Base-by-base conservation (phyloP, 2,329 filamentous ascomycete genomes). In the Aulographum hederae region DNA sequence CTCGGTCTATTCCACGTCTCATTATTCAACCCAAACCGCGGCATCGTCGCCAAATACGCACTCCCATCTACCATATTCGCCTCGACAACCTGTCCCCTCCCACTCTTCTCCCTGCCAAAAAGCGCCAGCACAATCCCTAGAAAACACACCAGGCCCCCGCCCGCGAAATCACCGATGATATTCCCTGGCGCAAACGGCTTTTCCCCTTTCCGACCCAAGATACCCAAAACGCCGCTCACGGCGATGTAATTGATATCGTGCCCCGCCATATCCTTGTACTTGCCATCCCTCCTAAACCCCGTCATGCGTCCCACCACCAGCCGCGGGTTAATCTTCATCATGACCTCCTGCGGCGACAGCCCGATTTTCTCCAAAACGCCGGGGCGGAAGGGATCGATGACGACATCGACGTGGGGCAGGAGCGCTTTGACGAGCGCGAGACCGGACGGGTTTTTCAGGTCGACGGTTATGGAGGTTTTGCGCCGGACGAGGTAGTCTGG, bases 201-300 rank as follows among this genome's bases (percentile, higher is more conserved):
- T 46, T 75, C 68, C 12, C 63, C 66, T 18, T 60, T 58, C 1
- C 78, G 62, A 1, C 86, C 86, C 3, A 95, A 67, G 54, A 93
- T 61, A 1, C 67, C 65, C 18, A 95, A 56, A 1, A 78, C 75
- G 0, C 86, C 86, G 0, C 77, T 78, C 0, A 93, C 80, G 30
- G 85, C 81, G 26, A 95, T 75, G 54, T 95, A 95, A 49, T 95
- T 94, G 52, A 94, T 93, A 50, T 94, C 85, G 49, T 94, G 85
- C 4, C 85, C 85, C 0, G 85, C 84, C 85, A 93, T 94, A 45
- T 67, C 57, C 30, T 68, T 69, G 55, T 93, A 95, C 44, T 72
- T 75, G 0, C 85, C 86, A 54, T 91, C 81, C 25, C 85, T 65
- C 10, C 86, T 66, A 53, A 94, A 95, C 0, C 86, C 86, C 2